A percentile compares a stretch with the other conserved stretches of the same genome.
phyloP scores from a whole-genome alignment of 192 early-diverging fungal species.

The Oehlia diaphana region DNA sequence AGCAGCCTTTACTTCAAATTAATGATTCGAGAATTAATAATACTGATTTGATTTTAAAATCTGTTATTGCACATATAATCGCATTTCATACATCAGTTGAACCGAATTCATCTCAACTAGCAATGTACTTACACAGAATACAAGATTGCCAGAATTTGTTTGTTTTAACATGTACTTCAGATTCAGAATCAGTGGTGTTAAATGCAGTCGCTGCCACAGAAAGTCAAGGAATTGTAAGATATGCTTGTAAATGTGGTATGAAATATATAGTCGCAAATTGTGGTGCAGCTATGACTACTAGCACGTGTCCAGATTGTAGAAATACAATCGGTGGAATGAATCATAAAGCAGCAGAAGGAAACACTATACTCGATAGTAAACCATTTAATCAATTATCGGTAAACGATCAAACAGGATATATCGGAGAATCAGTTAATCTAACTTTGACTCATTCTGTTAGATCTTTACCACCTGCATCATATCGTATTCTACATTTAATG shows the following conservation, averaged over 20 bases:
- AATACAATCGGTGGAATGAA: background rate
- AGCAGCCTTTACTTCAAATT: slow-evolving; percentile 8
- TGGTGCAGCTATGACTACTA: background rate
- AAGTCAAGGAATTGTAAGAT: background rate
- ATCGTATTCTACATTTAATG: slow-evolving; percentile 29
- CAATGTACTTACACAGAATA: slow-evolving; percentile 14
- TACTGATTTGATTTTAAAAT: slow-evolving; percentile 14
- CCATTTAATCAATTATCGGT: background rate
- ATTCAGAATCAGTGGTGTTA: background rate
- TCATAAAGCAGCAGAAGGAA: background rate
- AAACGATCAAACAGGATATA: slow-evolving; percentile 19
- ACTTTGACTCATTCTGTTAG: background rate
- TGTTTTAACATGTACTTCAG: slow-evolving; percentile 17
- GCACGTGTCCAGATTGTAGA: background rate
- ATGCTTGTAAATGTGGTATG: slow-evolving; percentile 19
- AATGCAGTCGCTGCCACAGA: background rate
- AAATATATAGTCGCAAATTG: slow-evolving; percentile 10
- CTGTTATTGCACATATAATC: slow-evolving; percentile 21
- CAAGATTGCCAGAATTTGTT: background rate
- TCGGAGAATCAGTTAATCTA: background rate
- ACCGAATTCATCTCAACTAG: slow-evolving; percentile 15
- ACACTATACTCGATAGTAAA: background rate
- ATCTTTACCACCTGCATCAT: background rate
- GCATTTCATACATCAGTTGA: slow-evolving; percentile 13
- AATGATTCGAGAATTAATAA: background rate